Conservation (phyloP, 2,329 filamentous ascomycete species). For the Harringtonia aguacate region DNA sequence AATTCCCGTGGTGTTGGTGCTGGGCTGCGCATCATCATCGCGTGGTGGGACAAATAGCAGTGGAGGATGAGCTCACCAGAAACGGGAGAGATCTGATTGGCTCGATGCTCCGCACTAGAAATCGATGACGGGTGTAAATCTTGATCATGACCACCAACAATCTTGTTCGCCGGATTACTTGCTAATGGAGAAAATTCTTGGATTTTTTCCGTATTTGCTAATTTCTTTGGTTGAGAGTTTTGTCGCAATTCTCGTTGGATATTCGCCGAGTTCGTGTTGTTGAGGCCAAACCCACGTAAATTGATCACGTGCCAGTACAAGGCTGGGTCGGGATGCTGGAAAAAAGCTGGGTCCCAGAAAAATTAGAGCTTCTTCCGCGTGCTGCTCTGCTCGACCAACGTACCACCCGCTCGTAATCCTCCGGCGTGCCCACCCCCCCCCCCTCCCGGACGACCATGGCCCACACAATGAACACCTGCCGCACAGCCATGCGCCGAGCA, state of each 20-base stretch:
- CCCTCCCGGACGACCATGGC: slow-evolving; percentile 2
- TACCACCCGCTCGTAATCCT: not conserved
- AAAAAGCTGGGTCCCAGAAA: slow-evolving; percentile 3
- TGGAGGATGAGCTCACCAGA: slow-evolving; percentile 11
- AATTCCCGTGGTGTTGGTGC: not conserved
- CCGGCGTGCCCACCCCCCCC: not conserved
- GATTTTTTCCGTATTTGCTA: not conserved
- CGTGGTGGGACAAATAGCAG: not conserved
- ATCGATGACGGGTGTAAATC: not conserved
- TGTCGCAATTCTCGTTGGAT: no score
- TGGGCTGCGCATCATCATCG: not conserved
- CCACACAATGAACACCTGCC: slow-evolving; percentile 28
- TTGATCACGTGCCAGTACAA: not conserved
- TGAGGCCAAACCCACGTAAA: no score
- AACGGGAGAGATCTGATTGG: slow-evolving; percentile 13
- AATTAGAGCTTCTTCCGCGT: not conserved
- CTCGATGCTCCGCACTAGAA: not conserved
- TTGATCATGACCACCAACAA: no score
- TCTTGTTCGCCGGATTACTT: no score
- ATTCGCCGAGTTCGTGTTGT: no score
- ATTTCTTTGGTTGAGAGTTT: not conserved
- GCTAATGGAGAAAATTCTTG: no score
- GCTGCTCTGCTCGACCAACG: not conserved
- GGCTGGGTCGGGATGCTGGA: not conserved
- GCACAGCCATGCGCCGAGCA: slow-evolving; percentile 38